phyloP scores from a whole-genome alignment of 1,284 basidiomycete genomes.

The Tilletia walkeri region DNA sequence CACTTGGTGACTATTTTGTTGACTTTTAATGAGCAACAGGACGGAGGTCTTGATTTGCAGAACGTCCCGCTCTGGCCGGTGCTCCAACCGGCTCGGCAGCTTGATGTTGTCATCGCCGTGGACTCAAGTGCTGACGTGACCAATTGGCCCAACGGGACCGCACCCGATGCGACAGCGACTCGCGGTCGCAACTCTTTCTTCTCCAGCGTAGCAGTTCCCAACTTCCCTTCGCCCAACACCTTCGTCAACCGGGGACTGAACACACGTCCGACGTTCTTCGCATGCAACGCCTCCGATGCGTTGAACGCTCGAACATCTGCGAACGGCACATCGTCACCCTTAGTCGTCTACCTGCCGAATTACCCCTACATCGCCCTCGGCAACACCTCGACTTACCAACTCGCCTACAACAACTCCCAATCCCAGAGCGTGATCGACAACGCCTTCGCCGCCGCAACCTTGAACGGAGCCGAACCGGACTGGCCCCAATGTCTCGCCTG shows the following conservation, averaged over 20 bases:
- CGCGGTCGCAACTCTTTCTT: constrained; percentile 25
- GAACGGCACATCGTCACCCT: constrained; percentile 54
- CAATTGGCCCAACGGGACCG: constrained; percentile 66
- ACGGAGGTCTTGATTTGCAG: constrained; percentile 56
- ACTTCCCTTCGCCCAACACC: constrained; percentile 59
- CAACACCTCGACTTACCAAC: constrained; percentile 51
- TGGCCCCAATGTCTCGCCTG: constrained; percentile 50
- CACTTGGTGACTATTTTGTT: too few species aligned
- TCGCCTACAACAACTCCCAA: constrained; percentile 51
- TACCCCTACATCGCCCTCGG: constrained; percentile 58
- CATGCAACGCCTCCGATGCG: constrained; percentile 61
- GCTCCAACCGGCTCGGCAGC: constrained; percentile 64
- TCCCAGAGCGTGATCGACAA: constrained; percentile 49
- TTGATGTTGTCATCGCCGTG: constrained; percentile 71
- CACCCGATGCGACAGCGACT: constrained; percentile 55
- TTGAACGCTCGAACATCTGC: constrained; percentile 41
- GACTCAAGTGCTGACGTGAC: constrained; percentile 64
- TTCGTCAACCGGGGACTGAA: constrained; percentile 69
- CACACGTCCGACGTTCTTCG: constrained; percentile 72
- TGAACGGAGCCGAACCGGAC: constrained; percentile 31
- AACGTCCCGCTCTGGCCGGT: constrained; percentile 68
- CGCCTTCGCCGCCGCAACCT: constrained; percentile 42
- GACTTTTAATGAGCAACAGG: constrained; percentile 26
- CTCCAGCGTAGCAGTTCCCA: constrained; percentile 55
- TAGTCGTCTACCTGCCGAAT: constrained; percentile 59